These are phyloP conservation scores for Blastobotrys persicus DNA, from an alignment of 1,139 yeast species.

Conservation along the genomic window DNA sequence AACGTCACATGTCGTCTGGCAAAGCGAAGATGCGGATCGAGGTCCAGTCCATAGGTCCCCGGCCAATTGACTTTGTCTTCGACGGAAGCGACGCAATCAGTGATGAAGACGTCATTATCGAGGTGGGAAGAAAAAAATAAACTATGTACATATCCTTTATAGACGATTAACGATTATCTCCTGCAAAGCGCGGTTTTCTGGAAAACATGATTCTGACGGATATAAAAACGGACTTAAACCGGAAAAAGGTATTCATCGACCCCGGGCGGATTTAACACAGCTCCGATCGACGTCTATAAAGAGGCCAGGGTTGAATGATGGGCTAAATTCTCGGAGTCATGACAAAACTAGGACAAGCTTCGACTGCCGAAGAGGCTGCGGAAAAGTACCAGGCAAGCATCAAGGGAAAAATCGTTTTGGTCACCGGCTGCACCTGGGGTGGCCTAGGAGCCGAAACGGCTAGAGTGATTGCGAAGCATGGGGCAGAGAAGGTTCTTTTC, in stretches of 20 bases:
- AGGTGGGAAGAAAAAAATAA: constrained; percentile 9
- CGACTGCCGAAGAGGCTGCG: constrained; percentile 19
- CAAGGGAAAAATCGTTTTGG: constrained; percentile 38
- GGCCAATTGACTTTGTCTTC: constrained; percentile 9
- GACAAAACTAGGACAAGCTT: neutral
- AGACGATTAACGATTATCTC: neutral
- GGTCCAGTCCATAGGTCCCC: constrained; percentile 12
- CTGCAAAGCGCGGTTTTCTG: no score
- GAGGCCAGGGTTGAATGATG: no score
- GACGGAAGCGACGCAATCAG: constrained; percentile 5
- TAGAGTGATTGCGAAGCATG: constrained; percentile 44
- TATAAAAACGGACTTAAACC: no score
- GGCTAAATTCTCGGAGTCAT: no score
- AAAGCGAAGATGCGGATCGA: constrained; percentile 24
- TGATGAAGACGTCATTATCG: constrained; percentile 14
- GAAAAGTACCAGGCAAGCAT: constrained; percentile 25
- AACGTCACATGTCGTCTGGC: constrained; percentile 1
- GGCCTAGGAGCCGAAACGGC: constrained; percentile 50
- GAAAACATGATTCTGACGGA: no score
- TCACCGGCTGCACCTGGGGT: constrained; percentile 42
- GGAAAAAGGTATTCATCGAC: no score
- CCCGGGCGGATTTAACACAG: no score
- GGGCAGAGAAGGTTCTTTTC: constrained; percentile 37
- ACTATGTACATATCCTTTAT: neutral
- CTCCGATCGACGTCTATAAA: no score